Base-by-base conservation (phyloP, 805 yeast species). In the Candida railenensis region DNA sequence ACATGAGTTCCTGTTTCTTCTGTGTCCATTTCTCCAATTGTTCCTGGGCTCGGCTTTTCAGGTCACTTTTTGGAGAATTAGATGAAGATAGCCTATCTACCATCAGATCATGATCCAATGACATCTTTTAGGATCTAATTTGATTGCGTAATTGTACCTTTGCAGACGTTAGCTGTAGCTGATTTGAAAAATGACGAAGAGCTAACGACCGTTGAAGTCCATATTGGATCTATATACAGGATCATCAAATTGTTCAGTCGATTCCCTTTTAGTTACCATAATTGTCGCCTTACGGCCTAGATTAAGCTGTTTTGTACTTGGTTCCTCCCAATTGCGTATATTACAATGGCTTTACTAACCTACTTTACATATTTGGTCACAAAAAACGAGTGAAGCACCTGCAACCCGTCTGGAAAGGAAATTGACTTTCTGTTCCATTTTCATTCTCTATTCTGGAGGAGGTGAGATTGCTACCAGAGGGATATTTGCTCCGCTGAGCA, bases 391-490 rank as follows among this genome's bases (percentile, higher is more conserved):
- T n/a, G n/a, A n/a, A n/a, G n/a, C n/a, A n/a, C n/a, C n/a, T n/a
- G n/a, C n/a, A n/a, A n/a, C n/a, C 30, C 11, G 30, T 25, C 5
- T 25, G 30, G 11, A 25, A 5, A 25, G 30, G 5, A 7, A 7
- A 5, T 25, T 5, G 30, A 25, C 30, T 11, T 25, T 25, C 30
- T 25, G 30, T 25, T 11, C 11, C 9, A 11, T 25, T 7, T 22
- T 4, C 11, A 11, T 38, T 16, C 14, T 19, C 28, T 22, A 38
- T 32, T 43, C 58, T 41, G 60, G 69, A 3, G 76, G 75, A 2
- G 75, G 74, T 14, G 70, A 63, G 25, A 71, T 68, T 3, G 73
- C 74, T 18, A 71, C 65, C 44, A 55, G 67, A 9, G 21, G 20
- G 19, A 46, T 52, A 18, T 36, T 38, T n/a, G 44, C 38, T 11